These are phyloP conservation scores for Mallotus nudiflorus DNA, from an alignment of 345 rosid genomes.

Conservation along the genomic window DNA sequence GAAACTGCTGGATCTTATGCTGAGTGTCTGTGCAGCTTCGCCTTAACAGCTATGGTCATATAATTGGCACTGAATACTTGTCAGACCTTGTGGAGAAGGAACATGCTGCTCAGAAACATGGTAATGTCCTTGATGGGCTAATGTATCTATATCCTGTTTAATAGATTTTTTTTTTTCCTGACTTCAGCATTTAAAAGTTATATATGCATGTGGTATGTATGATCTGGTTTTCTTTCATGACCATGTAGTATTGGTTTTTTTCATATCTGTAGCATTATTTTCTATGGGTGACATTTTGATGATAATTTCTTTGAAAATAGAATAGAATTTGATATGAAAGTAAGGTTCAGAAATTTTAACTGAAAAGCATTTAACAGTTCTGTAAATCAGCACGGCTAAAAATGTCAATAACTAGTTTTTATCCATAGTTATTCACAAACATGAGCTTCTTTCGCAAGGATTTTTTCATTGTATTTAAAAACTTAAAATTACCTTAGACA, in stretches of 20 bases:
- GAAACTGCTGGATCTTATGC: not conserved
- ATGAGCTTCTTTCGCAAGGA: too few species aligned
- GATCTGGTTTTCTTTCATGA: not conserved
- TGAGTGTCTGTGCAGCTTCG: conserved; percentile 75
- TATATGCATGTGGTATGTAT: not conserved
- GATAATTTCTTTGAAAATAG: too few species aligned
- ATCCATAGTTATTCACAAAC: too few species aligned
- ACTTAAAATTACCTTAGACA: too few species aligned
- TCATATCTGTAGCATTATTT: not conserved
- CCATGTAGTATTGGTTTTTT: not conserved
- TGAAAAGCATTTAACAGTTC: too few species aligned
- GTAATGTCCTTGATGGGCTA: conserved; percentile 40
- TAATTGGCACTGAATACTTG: conserved; percentile 87
- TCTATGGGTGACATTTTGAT: too few species aligned
- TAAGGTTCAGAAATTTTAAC: too few species aligned
- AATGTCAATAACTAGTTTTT: too few species aligned
- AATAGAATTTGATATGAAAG: too few species aligned
- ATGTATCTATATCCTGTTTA: not conserved
- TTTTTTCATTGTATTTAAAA: too few species aligned
- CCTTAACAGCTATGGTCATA: conserved; percentile 74
- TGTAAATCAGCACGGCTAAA: too few species aligned
- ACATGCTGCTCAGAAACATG: conserved; percentile 67
- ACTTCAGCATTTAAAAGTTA: not conserved
- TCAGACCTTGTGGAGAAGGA: conserved; percentile 95
- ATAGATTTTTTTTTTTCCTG: too few species aligned